These are phyloP conservation scores for Arthrobotrys pseudoclavata DNA, from an alignment of 2,329 filamentous ascomycete species.

Conservation along the genomic window DNA sequence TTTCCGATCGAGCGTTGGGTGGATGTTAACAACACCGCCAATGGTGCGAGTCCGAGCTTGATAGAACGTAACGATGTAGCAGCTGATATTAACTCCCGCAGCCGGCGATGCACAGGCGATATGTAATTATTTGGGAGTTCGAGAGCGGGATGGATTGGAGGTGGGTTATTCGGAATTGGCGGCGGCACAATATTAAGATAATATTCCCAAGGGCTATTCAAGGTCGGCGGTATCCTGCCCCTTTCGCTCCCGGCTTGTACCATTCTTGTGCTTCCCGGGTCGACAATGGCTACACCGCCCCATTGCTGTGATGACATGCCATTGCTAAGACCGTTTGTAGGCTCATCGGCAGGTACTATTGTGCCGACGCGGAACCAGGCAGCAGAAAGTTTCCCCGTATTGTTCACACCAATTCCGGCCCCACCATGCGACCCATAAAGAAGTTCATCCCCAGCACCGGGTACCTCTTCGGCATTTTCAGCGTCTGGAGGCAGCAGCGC, in stretches of 20 bases:
- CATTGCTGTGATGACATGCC: slow-evolving; percentile 77
- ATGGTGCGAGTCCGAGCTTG: slow-evolving; percentile 85
- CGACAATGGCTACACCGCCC: slow-evolving; percentile 88
- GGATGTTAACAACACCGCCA: slow-evolving; percentile 89
- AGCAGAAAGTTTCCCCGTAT: slow-evolving; percentile 70
- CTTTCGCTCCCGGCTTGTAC: slow-evolving; percentile 91
- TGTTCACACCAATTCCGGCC: slow-evolving; percentile 70
- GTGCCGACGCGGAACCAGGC: slow-evolving; percentile 95
- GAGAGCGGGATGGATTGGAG: slow-evolving; percentile 71
- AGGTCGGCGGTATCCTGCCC: slow-evolving; percentile 81
- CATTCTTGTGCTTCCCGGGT: slow-evolving; percentile 87
- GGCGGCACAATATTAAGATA: slow-evolving; percentile 83
- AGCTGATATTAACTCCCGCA: slow-evolving; percentile 87
- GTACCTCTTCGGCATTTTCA: slow-evolving; percentile 67
- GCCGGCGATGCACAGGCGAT: slow-evolving; percentile 75
- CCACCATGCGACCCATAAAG: slow-evolving; percentile 64
- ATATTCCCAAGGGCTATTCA: slow-evolving; percentile 86
- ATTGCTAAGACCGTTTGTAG: slow-evolving; percentile 69
- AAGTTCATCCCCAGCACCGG: slow-evolving; percentile 78
- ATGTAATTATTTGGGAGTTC: slow-evolving; percentile 71
- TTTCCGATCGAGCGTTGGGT: slow-evolving; percentile 96
- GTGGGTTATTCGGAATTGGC: slow-evolving; percentile 71
- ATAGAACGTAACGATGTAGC: slow-evolving; percentile 89
- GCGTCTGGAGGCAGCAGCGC: slow-evolving; percentile 62
- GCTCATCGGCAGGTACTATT: slow-evolving; percentile 69